A percentile compares a stretch with the other conserved stretches of the same genome.
These are phyloP conservation scores for Silene coronaria DNA, from an alignment of 179 eudicot species.

Conservation along the genomic window DNA sequence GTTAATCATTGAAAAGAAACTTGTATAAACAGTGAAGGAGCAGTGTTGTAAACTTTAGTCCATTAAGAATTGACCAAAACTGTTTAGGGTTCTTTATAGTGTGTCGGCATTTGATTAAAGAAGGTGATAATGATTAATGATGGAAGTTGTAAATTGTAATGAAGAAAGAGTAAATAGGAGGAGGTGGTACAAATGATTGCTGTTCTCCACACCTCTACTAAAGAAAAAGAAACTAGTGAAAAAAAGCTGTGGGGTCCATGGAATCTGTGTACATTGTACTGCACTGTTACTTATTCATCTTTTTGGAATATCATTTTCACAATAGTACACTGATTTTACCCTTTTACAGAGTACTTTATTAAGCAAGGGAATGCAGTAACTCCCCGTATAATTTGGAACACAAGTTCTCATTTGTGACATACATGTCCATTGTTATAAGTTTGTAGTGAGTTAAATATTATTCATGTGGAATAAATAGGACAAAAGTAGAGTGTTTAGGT, in stretches of 20 bases:
- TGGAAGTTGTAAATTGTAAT: conserved; percentile 7
- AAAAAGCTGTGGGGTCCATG: conserved; percentile 20
- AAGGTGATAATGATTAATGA: conserved; percentile 23
- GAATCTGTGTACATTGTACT: conserved; percentile 14
- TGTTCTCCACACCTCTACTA: conserved; percentile 32
- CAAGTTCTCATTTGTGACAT: no score
- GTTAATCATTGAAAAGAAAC: no score
- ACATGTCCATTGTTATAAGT: no score
- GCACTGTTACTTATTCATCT: neutral
- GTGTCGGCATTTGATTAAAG: conserved; percentile 22
- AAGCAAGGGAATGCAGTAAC: no score
- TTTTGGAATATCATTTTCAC: neutral
- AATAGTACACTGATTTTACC: neutral
- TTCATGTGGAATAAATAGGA: no score
- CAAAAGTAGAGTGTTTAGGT: no score
- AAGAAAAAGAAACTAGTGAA: neutral
- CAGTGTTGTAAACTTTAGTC: neutral
- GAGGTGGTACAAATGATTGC: conserved; percentile 46
- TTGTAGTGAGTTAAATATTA: no score
- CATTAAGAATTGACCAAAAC: neutral
- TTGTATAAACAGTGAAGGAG: neutral
- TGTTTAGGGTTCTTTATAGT: neutral
- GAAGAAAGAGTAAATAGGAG: neutral
- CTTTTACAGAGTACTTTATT: neutral
- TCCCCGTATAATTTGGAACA: no score